phyloP scores from a whole-genome alignment of 805 yeast species.

The Yarrowia sp. region DNA sequence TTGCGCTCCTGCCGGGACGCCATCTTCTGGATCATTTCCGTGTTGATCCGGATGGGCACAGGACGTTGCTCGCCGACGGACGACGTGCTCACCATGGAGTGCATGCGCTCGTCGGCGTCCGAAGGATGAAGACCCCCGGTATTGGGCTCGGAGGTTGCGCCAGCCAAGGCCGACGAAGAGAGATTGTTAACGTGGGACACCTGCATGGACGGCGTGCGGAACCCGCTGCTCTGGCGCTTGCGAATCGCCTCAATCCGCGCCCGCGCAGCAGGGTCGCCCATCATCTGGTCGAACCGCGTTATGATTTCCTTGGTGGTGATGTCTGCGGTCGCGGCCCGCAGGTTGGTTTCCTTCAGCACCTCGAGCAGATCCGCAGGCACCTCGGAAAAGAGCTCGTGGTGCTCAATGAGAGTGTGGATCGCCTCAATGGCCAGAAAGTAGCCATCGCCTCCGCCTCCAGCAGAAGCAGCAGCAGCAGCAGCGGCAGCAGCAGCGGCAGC shows the following conservation, averaged over 20 bases:
- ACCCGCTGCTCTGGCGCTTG: conserved; percentile 13
- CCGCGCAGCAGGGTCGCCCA: neutral
- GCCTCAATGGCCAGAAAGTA: conserved; percentile 91
- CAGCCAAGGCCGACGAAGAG: neutral
- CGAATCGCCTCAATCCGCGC: conserved; percentile 4
- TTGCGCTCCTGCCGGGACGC: conserved; percentile 27
- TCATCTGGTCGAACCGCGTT: conserved; percentile 29
- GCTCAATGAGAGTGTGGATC: conserved; percentile 74
- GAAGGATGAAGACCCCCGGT: neutral
- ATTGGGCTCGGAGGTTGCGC: neutral
- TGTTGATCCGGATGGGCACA: conserved; percentile 27
- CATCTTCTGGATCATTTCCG: conserved; percentile 26
- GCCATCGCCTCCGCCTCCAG: conserved; percentile 33
- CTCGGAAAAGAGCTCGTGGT: conserved; percentile 71
- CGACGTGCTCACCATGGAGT: conserved; percentile 25
- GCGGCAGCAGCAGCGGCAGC: conserved; percentile 26
- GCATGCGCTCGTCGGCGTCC: neutral
- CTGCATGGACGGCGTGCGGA: conserved; percentile 17
- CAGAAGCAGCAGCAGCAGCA: conserved; percentile 25
- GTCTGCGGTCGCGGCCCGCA: conserved; percentile 29
- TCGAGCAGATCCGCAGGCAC: conserved; percentile 65
- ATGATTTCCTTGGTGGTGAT: conserved; percentile 35
- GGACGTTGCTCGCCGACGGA: conserved; percentile 26
- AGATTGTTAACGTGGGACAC: neutral
- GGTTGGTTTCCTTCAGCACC: conserved; percentile 46